Conservation (phyloP, 1,284 basidiomycete species). For the Pulchroboletus neoregius region DNA sequence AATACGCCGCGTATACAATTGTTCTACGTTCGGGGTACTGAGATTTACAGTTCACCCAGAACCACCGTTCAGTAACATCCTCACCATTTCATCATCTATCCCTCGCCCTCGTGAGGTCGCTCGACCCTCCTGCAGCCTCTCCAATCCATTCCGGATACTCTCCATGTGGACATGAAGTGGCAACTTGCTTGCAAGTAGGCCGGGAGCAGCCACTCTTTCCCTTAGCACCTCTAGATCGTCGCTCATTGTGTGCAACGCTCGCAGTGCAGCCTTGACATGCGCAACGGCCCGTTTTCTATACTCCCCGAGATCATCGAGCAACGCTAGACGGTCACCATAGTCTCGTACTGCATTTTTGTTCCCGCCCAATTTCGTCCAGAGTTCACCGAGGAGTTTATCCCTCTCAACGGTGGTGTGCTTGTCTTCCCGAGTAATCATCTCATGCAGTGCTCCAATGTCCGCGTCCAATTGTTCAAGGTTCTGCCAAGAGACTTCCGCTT, state of each 20-base stretch:
- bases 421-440: slow-evolving; percentile 56
- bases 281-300: slow-evolving; percentile 57
- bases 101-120: slow-evolving; percentile 33
- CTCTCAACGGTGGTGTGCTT: slow-evolving; percentile 40
- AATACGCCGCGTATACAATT: no score
- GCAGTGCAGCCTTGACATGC: slow-evolving; percentile 60
- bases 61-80: no score
- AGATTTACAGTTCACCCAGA: no score
- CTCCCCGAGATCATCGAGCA: slow-evolving; percentile 50
- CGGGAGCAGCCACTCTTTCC: slow-evolving; percentile 61
- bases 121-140: slow-evolving; percentile 58
- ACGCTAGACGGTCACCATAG: slow-evolving; percentile 45
- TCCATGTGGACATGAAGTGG: slow-evolving; percentile 68
- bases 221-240: slow-evolving; percentile 71
- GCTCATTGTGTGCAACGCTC: slow-evolving; percentile 56
- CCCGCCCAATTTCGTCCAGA: slow-evolving; percentile 67
- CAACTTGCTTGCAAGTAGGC: slow-evolving; percentile 52
- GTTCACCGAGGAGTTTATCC: slow-evolving; percentile 52
- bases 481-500: slow-evolving; percentile 52
- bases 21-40: no score
- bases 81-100: slow-evolving; percentile 17
- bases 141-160: slow-evolving; percentile 59
- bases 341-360: slow-evolving; percentile 46
- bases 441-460: slow-evolving; percentile 51
- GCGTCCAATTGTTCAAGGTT: slow-evolving; percentile 60